Conservation (phyloP, 1,139 yeast species). For the Geotrichum australiense region DNA sequence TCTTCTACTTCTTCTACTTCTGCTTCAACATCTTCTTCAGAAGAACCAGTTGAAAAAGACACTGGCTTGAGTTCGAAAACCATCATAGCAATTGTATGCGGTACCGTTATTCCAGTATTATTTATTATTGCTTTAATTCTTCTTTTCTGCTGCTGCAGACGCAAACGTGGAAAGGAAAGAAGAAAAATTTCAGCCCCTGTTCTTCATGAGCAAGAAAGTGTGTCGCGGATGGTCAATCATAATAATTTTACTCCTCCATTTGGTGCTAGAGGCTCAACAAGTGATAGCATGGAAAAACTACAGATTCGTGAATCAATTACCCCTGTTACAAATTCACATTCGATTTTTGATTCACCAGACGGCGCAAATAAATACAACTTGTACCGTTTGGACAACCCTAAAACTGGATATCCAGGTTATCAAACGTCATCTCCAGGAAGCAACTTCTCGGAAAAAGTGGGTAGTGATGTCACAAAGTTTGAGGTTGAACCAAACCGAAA, state of each 20-base stretch:
- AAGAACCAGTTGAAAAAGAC: constrained; percentile 23
- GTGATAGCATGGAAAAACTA: constrained; percentile 5
- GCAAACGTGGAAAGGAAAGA: constrained; percentile 26
- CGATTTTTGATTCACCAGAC: constrained; percentile 11
- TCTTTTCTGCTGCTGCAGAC: constrained; percentile 41
- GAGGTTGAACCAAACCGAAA: constrained; percentile 3
- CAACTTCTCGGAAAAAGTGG: constrained; percentile 11
- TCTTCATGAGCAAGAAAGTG: constrained; percentile 22
- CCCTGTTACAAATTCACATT: neutral
- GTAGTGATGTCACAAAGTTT: constrained; percentile 13
- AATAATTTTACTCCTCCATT: constrained; percentile 8
- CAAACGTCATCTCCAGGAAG: constrained; percentile 12
- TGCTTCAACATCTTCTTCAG: constrained; percentile 20
- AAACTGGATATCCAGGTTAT: neutral
- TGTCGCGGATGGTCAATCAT: constrained; percentile 7
- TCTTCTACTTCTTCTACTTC: constrained; percentile 22
- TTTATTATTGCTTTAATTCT: constrained; percentile 45
- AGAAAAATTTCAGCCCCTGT: constrained; percentile 27
- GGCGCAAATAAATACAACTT: constrained; percentile 15
- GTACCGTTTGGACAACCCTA: constrained; percentile 16
- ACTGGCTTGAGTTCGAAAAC: too few relatives aligned
- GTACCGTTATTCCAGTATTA: constrained; percentile 71
- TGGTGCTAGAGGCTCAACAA: constrained; percentile 26
- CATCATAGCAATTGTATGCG: constrained; percentile 74
- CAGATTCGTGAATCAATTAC: constrained; percentile 1